Evolutionary conservation across 2,329 filamentous ascomycete genomes (phyloP).

Genomic region (Ophiostoma sp.): DNA sequence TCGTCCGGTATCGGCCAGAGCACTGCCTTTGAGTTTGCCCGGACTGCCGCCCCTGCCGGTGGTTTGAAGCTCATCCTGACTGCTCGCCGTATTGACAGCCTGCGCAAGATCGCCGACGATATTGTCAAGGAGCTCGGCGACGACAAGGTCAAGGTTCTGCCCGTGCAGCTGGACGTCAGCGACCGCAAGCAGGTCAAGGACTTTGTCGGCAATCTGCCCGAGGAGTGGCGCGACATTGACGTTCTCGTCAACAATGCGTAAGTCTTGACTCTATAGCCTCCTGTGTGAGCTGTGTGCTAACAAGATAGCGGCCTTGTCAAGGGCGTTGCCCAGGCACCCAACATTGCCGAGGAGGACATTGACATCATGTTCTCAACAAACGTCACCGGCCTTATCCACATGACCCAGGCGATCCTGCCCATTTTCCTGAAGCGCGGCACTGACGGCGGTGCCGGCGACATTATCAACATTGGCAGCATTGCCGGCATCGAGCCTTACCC

Average conservation of each 20-base stretch:
- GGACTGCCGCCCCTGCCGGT: slow-evolving; percentile 61
- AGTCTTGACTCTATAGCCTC: slow-evolving; percentile 35
- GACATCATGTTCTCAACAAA: slow-evolving; percentile 87
- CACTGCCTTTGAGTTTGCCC: slow-evolving; percentile 86
- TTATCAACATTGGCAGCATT: slow-evolving; percentile 91
- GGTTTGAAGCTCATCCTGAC: slow-evolving; percentile 80
- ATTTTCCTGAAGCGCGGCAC: slow-evolving; percentile 67
- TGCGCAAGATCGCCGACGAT: slow-evolving; percentile 69
- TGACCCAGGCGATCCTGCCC: slow-evolving; percentile 86
- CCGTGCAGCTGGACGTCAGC: slow-evolving; percentile 83
- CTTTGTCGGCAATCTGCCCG: slow-evolving; percentile 69
- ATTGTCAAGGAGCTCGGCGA: slow-evolving; percentile 75
- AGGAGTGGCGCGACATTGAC: slow-evolving; percentile 78
- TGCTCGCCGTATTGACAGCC: slow-evolving; percentile 73
- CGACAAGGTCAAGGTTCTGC: slow-evolving; percentile 77
- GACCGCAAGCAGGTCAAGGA: slow-evolving; percentile 65
- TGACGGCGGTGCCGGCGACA: slow-evolving; percentile 77
- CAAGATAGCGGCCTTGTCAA: slow-evolving; percentile 71
- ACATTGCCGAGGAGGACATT: slow-evolving; percentile 78
- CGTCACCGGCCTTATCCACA: slow-evolving; percentile 88
- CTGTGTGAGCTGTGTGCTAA: slow-evolving; percentile 11
- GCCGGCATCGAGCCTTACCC: slow-evolving; percentile 83
- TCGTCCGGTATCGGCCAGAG: slow-evolving; percentile 84
- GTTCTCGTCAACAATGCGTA: slow-evolving; percentile 95
- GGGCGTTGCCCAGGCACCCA: slow-evolving; percentile 77